Evolutionary conservation across 176 grass and related monocot species (phyloP).

Genomic region (Urochloa ruziziensis): DNA sequence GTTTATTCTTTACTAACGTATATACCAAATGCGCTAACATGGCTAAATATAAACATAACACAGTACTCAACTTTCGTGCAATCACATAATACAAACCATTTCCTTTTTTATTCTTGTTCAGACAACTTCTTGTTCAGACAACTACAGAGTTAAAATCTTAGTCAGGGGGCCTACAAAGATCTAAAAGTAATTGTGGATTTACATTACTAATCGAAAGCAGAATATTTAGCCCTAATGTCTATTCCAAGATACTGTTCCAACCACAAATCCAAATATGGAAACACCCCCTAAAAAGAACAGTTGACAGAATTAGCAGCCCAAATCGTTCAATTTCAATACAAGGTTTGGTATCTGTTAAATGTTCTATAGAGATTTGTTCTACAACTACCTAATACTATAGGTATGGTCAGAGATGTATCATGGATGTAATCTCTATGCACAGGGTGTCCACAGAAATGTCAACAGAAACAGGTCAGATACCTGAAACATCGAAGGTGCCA

Average conservation of each 20-base stretch:
- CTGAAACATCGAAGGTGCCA: conserved; percentile 79
- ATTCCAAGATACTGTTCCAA: background rate
- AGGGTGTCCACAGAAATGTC: background rate
- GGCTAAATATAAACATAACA: background rate
- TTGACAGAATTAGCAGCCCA: background rate
- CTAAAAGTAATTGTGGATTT: background rate
- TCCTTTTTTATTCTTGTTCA: background rate
- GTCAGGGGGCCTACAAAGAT: background rate
- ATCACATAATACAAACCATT: background rate
- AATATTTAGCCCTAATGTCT: background rate
- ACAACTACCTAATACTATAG: background rate
- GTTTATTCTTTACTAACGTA: background rate
- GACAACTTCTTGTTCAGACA: background rate
- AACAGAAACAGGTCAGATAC: conserved; percentile 33
- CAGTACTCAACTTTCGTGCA: background rate
- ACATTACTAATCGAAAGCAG: background rate
- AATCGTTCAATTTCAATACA: background rate
- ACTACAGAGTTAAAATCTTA: background rate
- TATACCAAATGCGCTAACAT: background rate
- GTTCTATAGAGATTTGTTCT: background rate
- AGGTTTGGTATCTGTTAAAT: background rate
- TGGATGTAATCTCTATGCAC: background rate
- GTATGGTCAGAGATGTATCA: background rate
- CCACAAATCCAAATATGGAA: background rate
- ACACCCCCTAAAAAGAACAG: background rate